Percentiles rank a stretch among this genome's conserved stretches.
phyloP scores from a whole-genome alignment of 148 eudicot genomes.

The Arbutus unedo region DNA sequence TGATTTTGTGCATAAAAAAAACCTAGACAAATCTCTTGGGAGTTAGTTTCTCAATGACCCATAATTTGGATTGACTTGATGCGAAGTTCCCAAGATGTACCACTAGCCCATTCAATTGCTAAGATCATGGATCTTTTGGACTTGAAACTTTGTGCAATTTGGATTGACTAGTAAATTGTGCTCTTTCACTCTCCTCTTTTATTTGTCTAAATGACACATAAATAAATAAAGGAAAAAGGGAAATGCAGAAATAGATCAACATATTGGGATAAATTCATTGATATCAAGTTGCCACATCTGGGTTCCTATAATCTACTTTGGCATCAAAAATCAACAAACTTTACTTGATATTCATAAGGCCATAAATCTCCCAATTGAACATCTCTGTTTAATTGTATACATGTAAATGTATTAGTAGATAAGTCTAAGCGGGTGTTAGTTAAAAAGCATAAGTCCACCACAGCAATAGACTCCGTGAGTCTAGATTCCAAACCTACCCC shows the following conservation, averaged over 20 bases:
- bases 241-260: background rate
- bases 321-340: background rate
- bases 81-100: too few species aligned
- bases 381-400: background rate
- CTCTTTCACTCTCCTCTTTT: too few species aligned
- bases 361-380: background rate
- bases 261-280: background rate
- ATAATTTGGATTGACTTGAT: too few species aligned
- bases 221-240: background rate
- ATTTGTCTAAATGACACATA: too few species aligned
- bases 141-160: too few species aligned
- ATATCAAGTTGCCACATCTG: background rate
- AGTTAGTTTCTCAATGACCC: too few species aligned
- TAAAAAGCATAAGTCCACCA: conserved; percentile 25
- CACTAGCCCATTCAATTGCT: too few species aligned
- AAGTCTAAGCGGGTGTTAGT: conserved; percentile 43
- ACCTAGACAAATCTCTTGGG: too few species aligned
- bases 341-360: background rate
- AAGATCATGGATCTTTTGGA: too few species aligned
- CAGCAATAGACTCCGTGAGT: conserved; percentile 27
- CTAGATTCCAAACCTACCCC: conserved; percentile 10
- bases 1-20: too few species aligned
- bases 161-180: too few species aligned
- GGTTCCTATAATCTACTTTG: background rate
- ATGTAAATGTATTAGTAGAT: background rate